Base-by-base conservation (phyloP, 768 basidiomycete species). In the Naganishia randhawae region DNA sequence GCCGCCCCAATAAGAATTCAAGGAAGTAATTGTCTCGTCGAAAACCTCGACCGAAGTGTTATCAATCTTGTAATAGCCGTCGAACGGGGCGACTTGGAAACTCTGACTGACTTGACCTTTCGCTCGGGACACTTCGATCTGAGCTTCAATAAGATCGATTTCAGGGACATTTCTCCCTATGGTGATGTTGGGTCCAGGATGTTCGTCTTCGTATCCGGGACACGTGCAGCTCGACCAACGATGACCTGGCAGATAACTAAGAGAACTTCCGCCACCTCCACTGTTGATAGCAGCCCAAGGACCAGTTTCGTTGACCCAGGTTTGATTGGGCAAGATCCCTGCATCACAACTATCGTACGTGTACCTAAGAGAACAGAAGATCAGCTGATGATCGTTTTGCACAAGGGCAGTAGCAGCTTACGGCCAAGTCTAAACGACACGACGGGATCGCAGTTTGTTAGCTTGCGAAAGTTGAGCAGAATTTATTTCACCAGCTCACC, bases 81-180 rank as follows among this genome's bases (percentile, higher is more conserved):
- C 81, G 77, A 84, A 86, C 10, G 85, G 85, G 48, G 88, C 89
- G 70, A 89, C 86, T 76, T 90, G 90, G 25, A 84, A 85, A 1
- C 85, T 86, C 79, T 90, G 89, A n/a, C 88, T 90, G 9, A 86
- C 86, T 45, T 75, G 69, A 14, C 78, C 79, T 25, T 69, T 66
- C 19, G 51, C 61, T 85, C 84, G 67, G 84, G 85, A 25, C 84
- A 88, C 88, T 81, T 87, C 85, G 74, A 83, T 83, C 77, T 92
- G 89, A 0, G 91, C 87, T 82, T 98, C 94, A 67, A 95, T 76
- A 69, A 98, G 84, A 79, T 97, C 94, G 73, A 97, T 92, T 82
- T 98, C 95, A 1, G 95, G 94, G 1, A 88, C 90, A 35, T 86
- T 86, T 62, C 94, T 86, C 22, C 87, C 90, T 17, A 75, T 72